Percentiles rank a stretch among this genome's conserved stretches.
These are phyloP conservation scores for Macadamia tetraphylla DNA, from an alignment of 164 flowering plant genomes.

Conservation along the genomic window DNA sequence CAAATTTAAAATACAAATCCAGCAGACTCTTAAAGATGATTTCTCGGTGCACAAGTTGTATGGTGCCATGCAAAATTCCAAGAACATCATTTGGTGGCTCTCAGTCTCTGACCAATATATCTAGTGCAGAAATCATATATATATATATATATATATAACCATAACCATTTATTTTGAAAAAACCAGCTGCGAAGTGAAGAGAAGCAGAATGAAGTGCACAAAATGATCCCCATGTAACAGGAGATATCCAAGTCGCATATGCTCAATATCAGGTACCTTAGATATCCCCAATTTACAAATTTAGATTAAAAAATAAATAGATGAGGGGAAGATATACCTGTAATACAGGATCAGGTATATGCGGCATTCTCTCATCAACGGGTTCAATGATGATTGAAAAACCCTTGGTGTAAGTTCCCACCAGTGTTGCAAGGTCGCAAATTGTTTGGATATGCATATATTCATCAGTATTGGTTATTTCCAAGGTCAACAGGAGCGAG, in stretches of 20 bases:
- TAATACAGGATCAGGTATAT: constrained; percentile 95
- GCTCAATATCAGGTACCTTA: neutral
- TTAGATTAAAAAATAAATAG: neutral
- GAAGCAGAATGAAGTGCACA: no score
- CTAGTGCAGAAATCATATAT: neutral
- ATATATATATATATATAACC: no score
- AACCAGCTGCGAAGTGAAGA: no score
- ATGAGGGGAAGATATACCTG: constrained; percentile 45
- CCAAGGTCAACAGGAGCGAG: constrained; percentile 90
- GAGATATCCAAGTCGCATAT: no score
- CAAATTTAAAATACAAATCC: neutral
- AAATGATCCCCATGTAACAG: no score
- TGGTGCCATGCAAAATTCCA: neutral
- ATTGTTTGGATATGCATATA: constrained; percentile 86
- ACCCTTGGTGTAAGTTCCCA: constrained; percentile 89
- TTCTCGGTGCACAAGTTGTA: neutral
- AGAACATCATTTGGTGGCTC: neutral
- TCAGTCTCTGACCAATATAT: neutral
- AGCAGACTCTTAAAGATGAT: neutral
- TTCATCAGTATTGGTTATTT: constrained; percentile 94
- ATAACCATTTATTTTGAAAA: no score
- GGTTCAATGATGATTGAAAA: constrained; percentile 98
- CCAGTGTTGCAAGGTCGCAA: constrained; percentile 95
- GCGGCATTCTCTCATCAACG: constrained; percentile 99
- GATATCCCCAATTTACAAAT: neutral